A percentile compares a stretch with the other conserved stretches of the same genome.
phyloP scores from a whole-genome alignment of 768 basidiomycete species.

The Leccinum disarticulatum region DNA sequence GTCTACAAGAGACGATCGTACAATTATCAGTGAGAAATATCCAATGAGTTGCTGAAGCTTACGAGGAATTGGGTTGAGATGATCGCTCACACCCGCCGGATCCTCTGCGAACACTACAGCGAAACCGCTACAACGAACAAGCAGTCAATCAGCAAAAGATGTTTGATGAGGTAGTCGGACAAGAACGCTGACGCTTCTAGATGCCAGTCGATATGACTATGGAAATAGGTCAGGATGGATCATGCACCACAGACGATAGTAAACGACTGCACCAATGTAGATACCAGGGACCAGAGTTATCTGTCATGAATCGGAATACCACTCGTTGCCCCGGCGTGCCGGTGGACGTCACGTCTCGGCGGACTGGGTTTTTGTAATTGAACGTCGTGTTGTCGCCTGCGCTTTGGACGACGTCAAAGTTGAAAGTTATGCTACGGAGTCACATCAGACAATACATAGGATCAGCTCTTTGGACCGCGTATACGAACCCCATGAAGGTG shows the following conservation, averaged over 20 bases:
- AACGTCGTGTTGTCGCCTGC: neutral
- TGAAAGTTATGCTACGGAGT: neutral
- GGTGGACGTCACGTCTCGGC: neutral
- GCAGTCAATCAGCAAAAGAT: neutral
- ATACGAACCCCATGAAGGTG: neutral
- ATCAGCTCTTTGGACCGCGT: too few species aligned
- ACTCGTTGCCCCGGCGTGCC: neutral
- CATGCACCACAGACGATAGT: neutral
- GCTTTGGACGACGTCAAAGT: neutral
- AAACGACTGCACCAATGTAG: conserved; percentile 31
- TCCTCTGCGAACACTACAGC: conserved; percentile 29
- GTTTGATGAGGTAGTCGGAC: neutral
- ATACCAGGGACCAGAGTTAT: neutral
- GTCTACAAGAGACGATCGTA: conserved; percentile 8
- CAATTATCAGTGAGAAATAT: neutral
- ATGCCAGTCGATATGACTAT: conserved; percentile 34
- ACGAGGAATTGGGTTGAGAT: conserved; percentile 21
- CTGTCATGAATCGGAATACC: neutral
- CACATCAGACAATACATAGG: neutral
- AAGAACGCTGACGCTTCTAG: conserved; percentile 20
- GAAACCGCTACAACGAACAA: conserved; percentile 22
- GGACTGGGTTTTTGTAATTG: neutral
- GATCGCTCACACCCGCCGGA: conserved; percentile 14
- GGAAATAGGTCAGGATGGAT: neutral
- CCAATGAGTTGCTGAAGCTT: neutral